phyloP scores from a whole-genome alignment of 1,139 yeast species.

The Blastobotrys capitulatus region DNA sequence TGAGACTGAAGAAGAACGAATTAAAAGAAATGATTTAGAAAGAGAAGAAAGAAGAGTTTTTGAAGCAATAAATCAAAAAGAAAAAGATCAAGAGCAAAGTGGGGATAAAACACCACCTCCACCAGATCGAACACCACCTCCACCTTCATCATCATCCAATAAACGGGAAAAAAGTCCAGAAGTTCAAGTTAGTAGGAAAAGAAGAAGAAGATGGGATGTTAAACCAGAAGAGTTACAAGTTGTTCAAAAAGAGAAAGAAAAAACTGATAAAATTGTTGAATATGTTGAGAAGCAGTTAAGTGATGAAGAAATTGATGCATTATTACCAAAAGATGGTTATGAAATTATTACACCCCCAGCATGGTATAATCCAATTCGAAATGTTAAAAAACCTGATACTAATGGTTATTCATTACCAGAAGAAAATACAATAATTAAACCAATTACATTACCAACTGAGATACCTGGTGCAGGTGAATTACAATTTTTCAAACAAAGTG shows the following conservation, averaged over 20 bases:
- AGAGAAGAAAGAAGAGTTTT: conserved; percentile 31
- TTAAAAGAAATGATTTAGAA: conserved; percentile 31
- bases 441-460: conserved; percentile 42
- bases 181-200: too few relatives aligned
- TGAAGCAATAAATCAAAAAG: conserved; percentile 24
- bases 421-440: conserved; percentile 27
- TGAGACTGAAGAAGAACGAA: conserved; percentile 24
- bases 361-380: conserved; percentile 38
- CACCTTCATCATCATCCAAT: conserved; percentile 14
- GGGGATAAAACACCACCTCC: conserved; percentile 28
- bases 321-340: conserved; percentile 53
- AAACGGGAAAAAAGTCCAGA: too few relatives aligned
- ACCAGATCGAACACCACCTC: conserved; percentile 14
- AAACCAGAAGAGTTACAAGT: conserved; percentile 18
- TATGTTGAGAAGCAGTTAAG: conserved; percentile 24
- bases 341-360: conserved; percentile 44
- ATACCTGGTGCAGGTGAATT: conserved; percentile 62
- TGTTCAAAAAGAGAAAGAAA: not conserved
- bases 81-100: conserved; percentile 14
- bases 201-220: conserved; percentile 37
- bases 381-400: conserved; percentile 19
- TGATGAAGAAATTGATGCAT: conserved; percentile 44
- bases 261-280: not conserved
- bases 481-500: conserved; percentile 65
- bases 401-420: conserved; percentile 33